Evolutionary conservation across 331 rosid species (phyloP), one percentile per base, ranked within the genome.

Genomic region (Phaseolus coccineus): DNA sequence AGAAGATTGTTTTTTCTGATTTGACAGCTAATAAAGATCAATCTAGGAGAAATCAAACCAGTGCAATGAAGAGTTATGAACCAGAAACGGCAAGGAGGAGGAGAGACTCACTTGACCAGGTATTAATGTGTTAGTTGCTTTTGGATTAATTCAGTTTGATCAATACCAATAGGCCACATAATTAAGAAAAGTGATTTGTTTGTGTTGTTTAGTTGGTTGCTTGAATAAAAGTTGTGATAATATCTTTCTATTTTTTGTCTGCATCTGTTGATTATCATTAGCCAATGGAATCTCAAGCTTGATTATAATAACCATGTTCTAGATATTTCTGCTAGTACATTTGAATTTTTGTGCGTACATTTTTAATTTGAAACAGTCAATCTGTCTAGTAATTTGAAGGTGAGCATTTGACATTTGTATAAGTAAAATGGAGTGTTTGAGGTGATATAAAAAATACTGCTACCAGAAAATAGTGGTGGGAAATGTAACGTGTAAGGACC

Each of bases 61-160:
- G 88, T 85, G 86, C 85, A 51, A n/a, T 77, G 70, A 95, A 90
- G 82, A 86, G 81, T 80, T 83, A 77, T 75, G 97, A 91, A 78
- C 87, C 88, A 52, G 99, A 93, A 83, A 89, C 84, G 28, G 87
- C 94, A 27, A 89, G 98, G 89, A 91, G 98, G 88, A 95, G 97
- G 77, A 91, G 99, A 89, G 99, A 90, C 79, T 93, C 98, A 51
- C 92, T 95, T 80, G 98, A 95, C 85, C 90, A 77, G 93, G 97
- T 94, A 94, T 78, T 78, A 67, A 51, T 37, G 25, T 65, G 25
- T 37, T 37, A 39, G 47, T 83, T 71, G 52, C 76, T 71, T 65
- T 27, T 40, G 58, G 51, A 37, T 46, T 63, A 24, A 15, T 24
- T 57, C 15, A 39, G 48, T 78, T 39, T 59, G 71, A 39, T 24